Percentiles rank a stretch among this genome's conserved stretches.
phyloP scores from a whole-genome alignment of 2,329 filamentous ascomycete species.

The Penicillium griseofulvum region DNA sequence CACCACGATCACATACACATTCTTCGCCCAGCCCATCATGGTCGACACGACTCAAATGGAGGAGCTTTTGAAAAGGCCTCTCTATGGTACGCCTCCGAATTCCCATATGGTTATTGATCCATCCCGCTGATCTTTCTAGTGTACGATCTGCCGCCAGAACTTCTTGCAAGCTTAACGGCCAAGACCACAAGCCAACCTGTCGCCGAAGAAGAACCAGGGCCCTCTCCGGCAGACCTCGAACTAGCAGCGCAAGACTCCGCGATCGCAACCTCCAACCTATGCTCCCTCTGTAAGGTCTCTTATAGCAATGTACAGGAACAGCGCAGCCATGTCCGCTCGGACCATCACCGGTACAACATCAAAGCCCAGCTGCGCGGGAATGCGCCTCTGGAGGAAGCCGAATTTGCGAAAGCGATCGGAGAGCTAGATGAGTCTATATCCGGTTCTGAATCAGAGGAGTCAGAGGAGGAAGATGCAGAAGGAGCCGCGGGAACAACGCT shows the following conservation, averaged over 20 bases:
- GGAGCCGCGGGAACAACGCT: slow-evolving; percentile 54
- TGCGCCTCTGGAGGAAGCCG: slow-evolving; percentile 68
- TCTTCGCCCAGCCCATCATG: slow-evolving; percentile 16
- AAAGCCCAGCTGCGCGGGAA: slow-evolving; percentile 82
- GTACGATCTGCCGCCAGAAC: slow-evolving; percentile 75
- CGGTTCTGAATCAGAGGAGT: slow-evolving; percentile 65
- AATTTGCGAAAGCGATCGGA: slow-evolving; percentile 83
- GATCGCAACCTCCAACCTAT: slow-evolving; percentile 64
- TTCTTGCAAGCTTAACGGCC: slow-evolving; percentile 65
- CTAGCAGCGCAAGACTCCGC: slow-evolving; percentile 40
- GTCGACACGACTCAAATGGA: slow-evolving; percentile 27
- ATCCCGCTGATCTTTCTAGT: slow-evolving; percentile 51
- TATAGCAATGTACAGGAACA: slow-evolving; percentile 78
- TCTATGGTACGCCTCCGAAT: slow-evolving; percentile 45
- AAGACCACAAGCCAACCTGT: slow-evolving; percentile 48
- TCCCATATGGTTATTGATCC: not conserved
- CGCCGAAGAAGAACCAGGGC: slow-evolving; percentile 24
- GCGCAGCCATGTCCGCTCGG: slow-evolving; percentile 79
- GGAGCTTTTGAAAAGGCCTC: slow-evolving; percentile 47
- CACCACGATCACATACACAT: slow-evolving; percentile 9
- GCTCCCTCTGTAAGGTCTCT: slow-evolving; percentile 71
- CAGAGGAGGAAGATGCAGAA: slow-evolving; percentile 61
- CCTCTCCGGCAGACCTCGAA: slow-evolving; percentile 24
- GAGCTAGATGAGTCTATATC: slow-evolving; percentile 93
- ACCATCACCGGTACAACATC: slow-evolving; percentile 90